Base-by-base conservation (phyloP, 1,139 yeast genomes). In the Hansenula anomala region DNA sequence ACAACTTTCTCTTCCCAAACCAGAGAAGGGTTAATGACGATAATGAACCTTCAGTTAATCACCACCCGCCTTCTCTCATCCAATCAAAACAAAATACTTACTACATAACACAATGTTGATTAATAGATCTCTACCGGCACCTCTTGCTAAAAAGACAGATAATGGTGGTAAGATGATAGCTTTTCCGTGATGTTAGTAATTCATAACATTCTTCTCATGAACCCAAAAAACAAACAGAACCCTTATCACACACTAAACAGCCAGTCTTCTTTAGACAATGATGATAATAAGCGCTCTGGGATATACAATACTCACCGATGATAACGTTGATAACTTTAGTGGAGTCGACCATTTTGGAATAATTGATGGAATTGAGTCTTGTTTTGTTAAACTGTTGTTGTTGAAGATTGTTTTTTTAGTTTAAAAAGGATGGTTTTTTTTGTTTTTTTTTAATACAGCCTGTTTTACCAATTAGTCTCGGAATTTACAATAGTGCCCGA, bases 151-250 rank as follows among this genome's bases (percentile, higher is more conserved):
- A 61, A 74, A 81, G 46, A 82, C 89, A 27, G 89, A 86, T 52
- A 80, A 67, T 37, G 89, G 89, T 39, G 89, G 90, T 51, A 81
- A 63, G 48, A 81, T 63, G 39, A 81, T 42, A 39, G 88, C 88
- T 73, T 17, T 15, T 26, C 25, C 23, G 18, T 41, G 37, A 35
- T 27, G 43, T 45, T 47, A 40, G 45, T 46, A 33, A 29, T 34
- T 20, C n/a, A n/a, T n/a, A n/a, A n/a, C n/a, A n/a, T n/a, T n/a
- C n/a, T n/a, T n/a, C n/a, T n/a, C n/a, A n/a, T n/a, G n/a, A n/a
- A n/a, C n/a, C n/a, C n/a, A n/a, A n/a, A n/a, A n/a, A n/a, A n/a
- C n/a, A n/a, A n/a, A n/a, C n/a, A n/a, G n/a, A n/a, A n/a, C n/a
- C n/a, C n/a, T n/a, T n/a, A n/a, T n/a, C n/a, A n/a, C n/a, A n/a